Evolutionary conservation across 345 rosid species (phyloP), one percentile per base, ranked within the genome.

Genomic region (Gossypium herbaceum): DNA sequence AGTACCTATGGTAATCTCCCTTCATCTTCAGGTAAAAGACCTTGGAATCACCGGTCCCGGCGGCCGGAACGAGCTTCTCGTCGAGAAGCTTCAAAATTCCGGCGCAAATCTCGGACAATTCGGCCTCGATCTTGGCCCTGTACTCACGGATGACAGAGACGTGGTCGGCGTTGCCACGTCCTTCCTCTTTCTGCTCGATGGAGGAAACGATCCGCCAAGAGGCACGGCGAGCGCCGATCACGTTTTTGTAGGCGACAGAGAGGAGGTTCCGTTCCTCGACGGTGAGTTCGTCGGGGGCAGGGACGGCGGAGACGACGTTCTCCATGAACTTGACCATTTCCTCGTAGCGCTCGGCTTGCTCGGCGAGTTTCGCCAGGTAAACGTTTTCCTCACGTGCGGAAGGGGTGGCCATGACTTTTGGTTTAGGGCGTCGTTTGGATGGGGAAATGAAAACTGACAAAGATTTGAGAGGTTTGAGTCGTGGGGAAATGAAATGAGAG

Each of bases 321-420:
- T 86, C 86, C 94, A 88, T 86, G 25, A 86, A 82, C 19, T 90
- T 90, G 71, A 88, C 90, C 94, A 90, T 88, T 69, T 90, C 94
- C 87, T 87, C 89, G 68, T 87, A 89, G 27, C 93, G 89, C 67
- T 89, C 90, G 65, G 90, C 88, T 69, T 89, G 93, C 80, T 89
- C 93, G 34, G 90, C 86, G 39, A 88, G 82, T 75, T 85, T 88
- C 69, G 92, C 92, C 57, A 80, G 76, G 81, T 87, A 89, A 51
- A 87, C 88, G 80, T 20, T 54, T 48, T 75, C 77, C 7, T 75
- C 77, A 47, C 77, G 77, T 56, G 77, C 39, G 64, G 72, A 75
- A 75, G 77, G 43, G 65, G 54, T 20, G 64, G 77, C 72, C 77
- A 75, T 75, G 51, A 22, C 15, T 4, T 11, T 59, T 22, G 63